These are phyloP conservation scores for Rhynchospora tenuis DNA, from an alignment of 176 grass and related monocot genomes.

Conservation along the genomic window DNA sequence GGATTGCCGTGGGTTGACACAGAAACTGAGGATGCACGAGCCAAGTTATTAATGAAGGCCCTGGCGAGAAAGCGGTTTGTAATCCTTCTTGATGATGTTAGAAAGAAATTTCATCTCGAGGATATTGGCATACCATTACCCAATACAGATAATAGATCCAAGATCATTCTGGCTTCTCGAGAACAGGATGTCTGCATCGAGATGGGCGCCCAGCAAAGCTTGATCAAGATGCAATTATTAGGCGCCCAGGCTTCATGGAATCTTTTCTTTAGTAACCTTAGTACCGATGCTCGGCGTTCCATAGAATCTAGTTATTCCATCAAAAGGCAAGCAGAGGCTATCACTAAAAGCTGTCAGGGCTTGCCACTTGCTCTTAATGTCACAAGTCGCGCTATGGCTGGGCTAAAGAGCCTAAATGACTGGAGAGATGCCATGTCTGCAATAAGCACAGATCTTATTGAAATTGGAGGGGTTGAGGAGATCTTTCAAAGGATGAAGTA, in stretches of 20 bases:
- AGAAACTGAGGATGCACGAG: constrained; percentile 20
- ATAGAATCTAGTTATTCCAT: constrained; percentile 19
- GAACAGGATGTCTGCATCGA: constrained; percentile 28
- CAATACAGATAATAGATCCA: constrained; percentile 26
- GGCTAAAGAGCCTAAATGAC: constrained; percentile 20
- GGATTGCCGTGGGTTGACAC: constrained; percentile 37
- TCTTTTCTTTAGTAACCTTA: constrained; percentile 50
- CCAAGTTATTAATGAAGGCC: constrained; percentile 39
- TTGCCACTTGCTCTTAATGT: constrained; percentile 49
- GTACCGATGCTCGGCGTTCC: neutral
- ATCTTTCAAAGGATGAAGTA: constrained; percentile 42
- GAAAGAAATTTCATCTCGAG: constrained; percentile 30
- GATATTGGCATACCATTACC: constrained; percentile 43
- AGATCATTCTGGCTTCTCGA: constrained; percentile 45
- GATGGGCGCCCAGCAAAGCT: constrained; percentile 40
- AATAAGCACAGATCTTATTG: neutral
- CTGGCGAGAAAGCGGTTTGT: constrained; percentile 41
- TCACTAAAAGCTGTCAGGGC: constrained; percentile 38
- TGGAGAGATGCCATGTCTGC: constrained; percentile 28
- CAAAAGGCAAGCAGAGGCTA: constrained; percentile 11
- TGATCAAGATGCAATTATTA: constrained; percentile 39
- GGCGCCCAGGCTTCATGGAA: constrained; percentile 25
- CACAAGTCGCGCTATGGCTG: constrained; percentile 33
- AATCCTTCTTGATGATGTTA: constrained; percentile 49
- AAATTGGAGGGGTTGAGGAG: constrained; percentile 25